phyloP scores from a whole-genome alignment of 2,329 filamentous ascomycete species.

The Xylaria sp. region DNA sequence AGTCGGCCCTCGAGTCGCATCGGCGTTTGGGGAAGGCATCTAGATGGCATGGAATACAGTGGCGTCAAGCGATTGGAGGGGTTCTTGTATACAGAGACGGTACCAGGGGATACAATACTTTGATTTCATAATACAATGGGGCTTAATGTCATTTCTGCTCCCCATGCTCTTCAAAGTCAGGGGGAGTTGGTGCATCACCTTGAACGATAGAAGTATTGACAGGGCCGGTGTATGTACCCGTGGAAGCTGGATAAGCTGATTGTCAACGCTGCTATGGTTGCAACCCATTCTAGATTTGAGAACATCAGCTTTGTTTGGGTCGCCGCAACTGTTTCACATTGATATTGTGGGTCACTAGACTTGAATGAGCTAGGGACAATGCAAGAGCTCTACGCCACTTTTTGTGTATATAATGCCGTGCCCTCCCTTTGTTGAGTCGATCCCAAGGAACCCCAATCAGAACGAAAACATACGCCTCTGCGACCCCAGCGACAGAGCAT shows the following conservation, averaged over 20 bases:
- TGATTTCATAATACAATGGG: constrained; percentile 12
- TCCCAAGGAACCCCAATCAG: background rate
- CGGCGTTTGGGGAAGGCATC: constrained; percentile 30
- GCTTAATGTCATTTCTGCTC: background rate
- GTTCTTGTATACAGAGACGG: constrained; percentile 27
- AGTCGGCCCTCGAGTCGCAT: constrained; percentile 2
- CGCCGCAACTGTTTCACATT: too few species aligned
- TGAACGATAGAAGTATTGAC: background rate
- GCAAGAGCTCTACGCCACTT: too few species aligned
- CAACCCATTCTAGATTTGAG: too few species aligned
- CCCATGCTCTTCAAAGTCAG: background rate
- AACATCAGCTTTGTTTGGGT: too few species aligned
- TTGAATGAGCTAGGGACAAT: too few species aligned
- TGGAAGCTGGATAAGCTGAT: too few species aligned
- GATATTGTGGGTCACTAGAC: too few species aligned
- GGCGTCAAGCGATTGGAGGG: constrained; percentile 6
- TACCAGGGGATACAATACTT: background rate
- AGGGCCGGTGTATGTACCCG: too few species aligned
- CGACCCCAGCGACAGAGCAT: background rate
- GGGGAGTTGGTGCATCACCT: background rate
- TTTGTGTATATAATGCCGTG: too few species aligned
- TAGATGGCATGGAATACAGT: constrained; percentile 28
- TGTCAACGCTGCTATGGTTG: too few species aligned
- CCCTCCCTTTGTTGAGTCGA: too few species aligned
- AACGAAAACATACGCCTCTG: background rate